These are phyloP conservation scores for Acer yangbiense DNA, from an alignment of 345 rosid genomes.

Conservation along the genomic window DNA sequence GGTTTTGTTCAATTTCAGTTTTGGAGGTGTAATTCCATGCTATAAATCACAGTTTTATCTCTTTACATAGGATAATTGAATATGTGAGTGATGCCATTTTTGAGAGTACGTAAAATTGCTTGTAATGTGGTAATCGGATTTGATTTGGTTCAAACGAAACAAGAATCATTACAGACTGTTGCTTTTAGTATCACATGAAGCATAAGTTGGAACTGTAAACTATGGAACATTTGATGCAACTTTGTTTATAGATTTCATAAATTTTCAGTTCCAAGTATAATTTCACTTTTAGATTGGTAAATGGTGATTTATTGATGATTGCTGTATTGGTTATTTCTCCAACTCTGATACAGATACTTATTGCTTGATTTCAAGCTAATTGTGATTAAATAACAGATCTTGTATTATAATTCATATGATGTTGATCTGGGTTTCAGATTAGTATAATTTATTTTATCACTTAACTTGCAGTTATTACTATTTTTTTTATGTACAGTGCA, in stretches of 20 bases:
- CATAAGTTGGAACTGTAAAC: too few species aligned
- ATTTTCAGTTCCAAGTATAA: not conserved
- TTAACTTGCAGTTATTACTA: not conserved
- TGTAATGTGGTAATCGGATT: not conserved
- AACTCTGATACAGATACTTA: not conserved
- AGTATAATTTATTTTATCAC: not conserved
- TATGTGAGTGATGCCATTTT: not conserved
- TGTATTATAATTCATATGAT: not conserved
- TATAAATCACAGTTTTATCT: not conserved
- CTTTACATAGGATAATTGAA: not conserved
- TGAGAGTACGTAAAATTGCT: not conserved
- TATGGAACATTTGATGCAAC: not conserved
- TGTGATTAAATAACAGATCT: not conserved
- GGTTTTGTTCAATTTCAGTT: not conserved
- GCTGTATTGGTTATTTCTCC: not conserved
- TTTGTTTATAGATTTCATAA: not conserved
- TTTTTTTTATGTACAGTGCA: slow-evolving; percentile 34
- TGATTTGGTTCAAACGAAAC: not conserved
- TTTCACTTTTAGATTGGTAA: not conserved
- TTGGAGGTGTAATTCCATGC: not conserved
- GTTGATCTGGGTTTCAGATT: not conserved
- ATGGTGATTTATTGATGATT: not conserved
- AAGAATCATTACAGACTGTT: not conserved
- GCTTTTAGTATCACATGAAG: not conserved
- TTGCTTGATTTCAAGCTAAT: not conserved